Evolutionary conservation across 441 rosid genomes (phyloP), one percentile per base, ranked within the genome.

Genomic region (Hura crepitans): DNA sequence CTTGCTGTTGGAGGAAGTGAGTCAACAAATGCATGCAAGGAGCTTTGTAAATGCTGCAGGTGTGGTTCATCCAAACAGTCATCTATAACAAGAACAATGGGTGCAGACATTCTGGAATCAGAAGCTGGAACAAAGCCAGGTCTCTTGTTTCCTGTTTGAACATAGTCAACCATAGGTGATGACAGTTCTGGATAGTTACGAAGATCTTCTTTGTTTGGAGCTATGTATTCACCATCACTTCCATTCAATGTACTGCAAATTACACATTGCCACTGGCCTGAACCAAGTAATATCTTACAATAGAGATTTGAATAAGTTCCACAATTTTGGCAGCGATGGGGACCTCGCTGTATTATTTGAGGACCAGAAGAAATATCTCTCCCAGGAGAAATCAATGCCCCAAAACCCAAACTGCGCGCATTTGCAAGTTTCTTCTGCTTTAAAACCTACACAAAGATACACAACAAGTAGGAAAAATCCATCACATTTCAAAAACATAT

Each of bases 251-350:
- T 81, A 74, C 75, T 63, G 80, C 97, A 95, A 71, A 95, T 82
- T 51, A 92, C 85, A 61, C 98, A 95, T 74, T 92, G 97, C 99
- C 97, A 95, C 74, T 95, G 96, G 68, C 98, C 99, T 27, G 97
- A 92, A 64, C 97, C 89, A 74, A 92, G 81, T 75, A 95, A 80
- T 72, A 92, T 84, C 74, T 87, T 82, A 87, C 91, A 88, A 57
- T 89, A 89, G 18, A 86, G 72, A 85, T 95, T 92, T 37, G 95
- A 78, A 84, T 85, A 95, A 42, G 97, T 97, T 69, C 98, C 97
- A 77, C 99, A 90, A 65, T 90, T 86, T 15, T 81, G 84, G 83
- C 98, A 95, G 63, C 91, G 93, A 76, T 92, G 93, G 31, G 98
- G 91, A 69, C 84, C 86, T 55, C 97, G 96, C 65, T 89, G 92